These are phyloP conservation scores for Triangularia setosa DNA, from an alignment of 2,329 filamentous ascomycete species.

Conservation along the genomic window DNA sequence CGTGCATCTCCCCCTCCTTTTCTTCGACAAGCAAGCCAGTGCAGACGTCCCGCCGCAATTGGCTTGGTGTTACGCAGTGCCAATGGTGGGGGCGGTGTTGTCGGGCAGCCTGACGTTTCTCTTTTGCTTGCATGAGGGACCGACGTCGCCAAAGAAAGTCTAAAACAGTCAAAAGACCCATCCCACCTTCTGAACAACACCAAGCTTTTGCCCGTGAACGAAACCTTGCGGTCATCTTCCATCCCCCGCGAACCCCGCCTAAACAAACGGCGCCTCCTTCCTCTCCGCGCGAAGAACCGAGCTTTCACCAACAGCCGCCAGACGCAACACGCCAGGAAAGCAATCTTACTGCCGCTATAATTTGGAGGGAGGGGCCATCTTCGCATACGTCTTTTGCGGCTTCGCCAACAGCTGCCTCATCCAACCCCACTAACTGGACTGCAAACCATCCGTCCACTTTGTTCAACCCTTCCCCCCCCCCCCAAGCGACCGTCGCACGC, in stretches of 20 bases:
- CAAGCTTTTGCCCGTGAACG: neutral
- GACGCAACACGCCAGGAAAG: neutral
- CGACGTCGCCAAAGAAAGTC: conserved; percentile 7
- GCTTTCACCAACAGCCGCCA: neutral
- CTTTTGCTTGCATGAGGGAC: conserved; percentile 11
- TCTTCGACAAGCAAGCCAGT: conserved; percentile 1
- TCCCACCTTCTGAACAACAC: neutral
- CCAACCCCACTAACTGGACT: neutral
- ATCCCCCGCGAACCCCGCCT: neutral
- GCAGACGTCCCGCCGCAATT: conserved; percentile 4
- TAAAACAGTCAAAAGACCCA: neutral
- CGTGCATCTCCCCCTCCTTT: conserved; percentile 18
- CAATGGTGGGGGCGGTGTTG: conserved; percentile 16
- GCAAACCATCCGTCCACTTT: neutral
- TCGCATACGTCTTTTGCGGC: conserved; percentile 7
- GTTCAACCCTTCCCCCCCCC: neutral
- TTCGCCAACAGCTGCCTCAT: neutral
- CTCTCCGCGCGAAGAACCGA: neutral
- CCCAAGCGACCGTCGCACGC: conserved; percentile 5
- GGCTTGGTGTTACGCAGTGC: neutral
- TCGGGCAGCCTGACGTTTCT: conserved; percentile 23
- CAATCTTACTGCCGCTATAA: neutral
- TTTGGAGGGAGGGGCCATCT: conserved; percentile 5
- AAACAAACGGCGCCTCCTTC: neutral
- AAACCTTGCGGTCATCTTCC: neutral